Evolutionary conservation across 2,329 filamentous ascomycete genomes (phyloP), one percentile per base, ranked within the genome.

Genomic region (Karstenula rhodostoma): DNA sequence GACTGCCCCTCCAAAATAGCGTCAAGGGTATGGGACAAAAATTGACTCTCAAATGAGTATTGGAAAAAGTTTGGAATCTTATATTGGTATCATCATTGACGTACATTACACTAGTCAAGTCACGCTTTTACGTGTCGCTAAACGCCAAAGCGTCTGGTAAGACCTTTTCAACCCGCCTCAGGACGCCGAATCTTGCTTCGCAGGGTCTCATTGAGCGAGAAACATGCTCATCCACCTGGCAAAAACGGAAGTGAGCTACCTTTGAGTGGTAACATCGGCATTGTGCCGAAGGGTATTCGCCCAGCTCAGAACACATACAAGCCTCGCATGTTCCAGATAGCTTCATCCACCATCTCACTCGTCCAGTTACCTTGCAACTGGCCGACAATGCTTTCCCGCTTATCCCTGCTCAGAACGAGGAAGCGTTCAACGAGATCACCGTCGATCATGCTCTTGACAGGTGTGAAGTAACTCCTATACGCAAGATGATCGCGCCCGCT

Each of bases 391-490:
- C 94, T 93, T 79, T 93, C 89, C 84, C 97, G 97, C 83, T 92
- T 94, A 72, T 97, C 94, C 68, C 89, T 90, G 27, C 90, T 86
- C 62, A 99, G 83, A 61, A 95, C 81, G 60, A 93, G 87, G 79
- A 93, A 99, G 68, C 93, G 87, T 83, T 99, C 95, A 72, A 95
- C 97, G 43, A 99, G 83, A 80, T 99, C 95, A 29, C 95, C 95
- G 78, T 99, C 95, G 71, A 99, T 97, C 29, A 96, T 89, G 9
- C 94, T 94, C 84, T 99, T 99, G 44, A 96, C 93, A 0, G 95
- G 96, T 7, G 92, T 93, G 77, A 98, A 99, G 80, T 98, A 99
- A 66, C 93, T 89, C 64, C 96, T 87, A 78, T 96, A 99, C 73
- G 97, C 96, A 48, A 99, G 83, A 78, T 99, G 95, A 77, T 99